Evolutionary conservation across 495 filamentous ascomycete species (phyloP).

Genomic region (Daldinia grandis): DNA sequence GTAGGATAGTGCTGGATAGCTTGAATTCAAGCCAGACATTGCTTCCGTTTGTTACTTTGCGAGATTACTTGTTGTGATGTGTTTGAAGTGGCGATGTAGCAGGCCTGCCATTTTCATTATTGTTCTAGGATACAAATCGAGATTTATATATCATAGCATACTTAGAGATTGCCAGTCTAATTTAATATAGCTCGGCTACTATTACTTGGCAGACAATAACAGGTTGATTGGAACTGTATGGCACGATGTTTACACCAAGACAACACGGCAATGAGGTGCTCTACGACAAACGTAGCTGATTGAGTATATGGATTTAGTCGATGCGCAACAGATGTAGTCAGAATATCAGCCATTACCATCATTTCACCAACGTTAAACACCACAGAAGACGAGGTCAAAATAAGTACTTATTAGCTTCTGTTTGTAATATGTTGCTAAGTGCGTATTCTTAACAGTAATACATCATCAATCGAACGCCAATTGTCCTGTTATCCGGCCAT

Average conservation of each 20-base stretch:
- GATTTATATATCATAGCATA: not conserved
- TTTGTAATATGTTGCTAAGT: slow-evolving; percentile 14
- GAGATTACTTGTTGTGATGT: not conserved
- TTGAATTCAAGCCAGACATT: slow-evolving; percentile 45
- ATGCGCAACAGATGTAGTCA: too few species aligned
- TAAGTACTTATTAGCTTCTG: not conserved
- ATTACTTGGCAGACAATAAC: not conserved
- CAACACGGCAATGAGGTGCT: not conserved
- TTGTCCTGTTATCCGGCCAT: not conserved
- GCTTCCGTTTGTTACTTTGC: slow-evolving; percentile 21
- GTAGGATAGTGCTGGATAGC: slow-evolving; percentile 39
- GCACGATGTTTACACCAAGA: not conserved
- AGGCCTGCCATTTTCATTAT: too few species aligned
- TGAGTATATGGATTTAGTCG: too few species aligned
- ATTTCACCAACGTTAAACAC: not conserved
- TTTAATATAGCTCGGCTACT: not conserved
- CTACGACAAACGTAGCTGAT: too few species aligned
- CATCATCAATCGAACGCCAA: slow-evolving; percentile 11
- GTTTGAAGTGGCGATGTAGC: not conserved
- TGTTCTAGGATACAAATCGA: not conserved
- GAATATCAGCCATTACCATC: not conserved
- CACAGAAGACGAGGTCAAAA: not conserved
- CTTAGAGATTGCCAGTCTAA: not conserved
- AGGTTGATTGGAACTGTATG: not conserved
- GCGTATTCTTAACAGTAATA: slow-evolving; percentile 10